A percentile compares a stretch with the other conserved stretches of the same genome.
phyloP scores from a whole-genome alignment of 371 early-diverging fungal species.

The Mucor lusitanicus region DNA sequence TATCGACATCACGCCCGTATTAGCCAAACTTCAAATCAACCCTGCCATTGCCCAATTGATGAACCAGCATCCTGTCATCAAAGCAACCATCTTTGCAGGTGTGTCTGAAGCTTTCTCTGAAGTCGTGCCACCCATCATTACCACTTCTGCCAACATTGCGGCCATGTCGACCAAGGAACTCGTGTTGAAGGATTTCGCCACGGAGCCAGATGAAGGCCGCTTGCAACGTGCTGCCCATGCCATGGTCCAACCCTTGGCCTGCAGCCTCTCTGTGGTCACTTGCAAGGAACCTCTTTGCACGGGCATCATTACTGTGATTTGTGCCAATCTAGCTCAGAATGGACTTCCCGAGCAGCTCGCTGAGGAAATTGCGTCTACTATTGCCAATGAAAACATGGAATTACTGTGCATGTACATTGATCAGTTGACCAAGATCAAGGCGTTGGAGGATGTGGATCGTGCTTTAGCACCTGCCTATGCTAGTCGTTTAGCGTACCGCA shows the following conservation, averaged over 20 bases:
- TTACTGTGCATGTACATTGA: constrained; percentile 89
- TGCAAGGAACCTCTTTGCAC: constrained; percentile 90
- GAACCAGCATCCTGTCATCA: constrained; percentile 83
- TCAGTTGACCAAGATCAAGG: constrained; percentile 88
- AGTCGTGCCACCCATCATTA: constrained; percentile 80
- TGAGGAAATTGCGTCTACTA: constrained; percentile 77
- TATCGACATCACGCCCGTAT: constrained; percentile 32
- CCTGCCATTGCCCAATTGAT: constrained; percentile 69
- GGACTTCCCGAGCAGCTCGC: constrained; percentile 81
- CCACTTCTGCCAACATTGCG: constrained; percentile 89
- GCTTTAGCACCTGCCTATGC: constrained; percentile 68
- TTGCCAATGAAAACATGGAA: constrained; percentile 89
- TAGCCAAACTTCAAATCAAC: constrained; percentile 33
- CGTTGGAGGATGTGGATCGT: constrained; percentile 83
- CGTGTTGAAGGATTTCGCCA: constrained; percentile 91
- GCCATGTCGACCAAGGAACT: constrained; percentile 86
- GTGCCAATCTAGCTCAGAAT: constrained; percentile 74
- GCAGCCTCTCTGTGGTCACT: constrained; percentile 87
- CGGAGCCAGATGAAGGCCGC: constrained; percentile 88
- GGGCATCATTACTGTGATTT: constrained; percentile 76
- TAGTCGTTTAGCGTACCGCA: constrained; percentile 80
- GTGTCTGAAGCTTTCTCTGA: constrained; percentile 40
- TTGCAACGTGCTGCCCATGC: constrained; percentile 88
- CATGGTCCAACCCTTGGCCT: constrained; percentile 88
- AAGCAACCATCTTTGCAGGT: constrained; percentile 75